These are phyloP conservation scores for Peribolospora baueri DNA, from an alignment of 768 basidiomycete species.

Conservation along the genomic window DNA sequence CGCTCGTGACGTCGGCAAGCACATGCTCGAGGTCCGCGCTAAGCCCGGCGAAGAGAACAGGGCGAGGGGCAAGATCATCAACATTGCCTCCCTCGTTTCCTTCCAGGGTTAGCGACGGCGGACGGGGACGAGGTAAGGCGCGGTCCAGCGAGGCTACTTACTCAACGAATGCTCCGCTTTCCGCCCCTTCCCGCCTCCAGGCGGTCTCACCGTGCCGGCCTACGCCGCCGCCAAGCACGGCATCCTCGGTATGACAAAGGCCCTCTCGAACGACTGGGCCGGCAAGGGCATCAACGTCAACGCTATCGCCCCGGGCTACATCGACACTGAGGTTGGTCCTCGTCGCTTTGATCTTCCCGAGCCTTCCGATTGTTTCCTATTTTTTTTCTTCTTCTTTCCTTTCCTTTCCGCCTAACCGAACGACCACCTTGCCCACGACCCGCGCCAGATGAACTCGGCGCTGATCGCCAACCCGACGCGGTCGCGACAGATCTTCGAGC, in stretches of 20 bases:
- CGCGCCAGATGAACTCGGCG: constrained; percentile 62
- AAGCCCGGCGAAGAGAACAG: constrained; percentile 17
- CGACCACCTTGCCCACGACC: constrained; percentile 22
- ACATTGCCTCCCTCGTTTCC: constrained; percentile 30
- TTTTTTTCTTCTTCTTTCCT: neutral
- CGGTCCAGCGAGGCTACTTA: too few species aligned
- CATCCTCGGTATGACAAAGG: constrained; percentile 44
- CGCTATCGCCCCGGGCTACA: constrained; percentile 61
- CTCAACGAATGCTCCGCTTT: too few species aligned
- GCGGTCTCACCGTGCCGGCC: constrained; percentile 51
- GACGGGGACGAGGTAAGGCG: neutral
- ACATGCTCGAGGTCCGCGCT: constrained; percentile 46
- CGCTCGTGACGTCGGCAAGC: constrained; percentile 59
- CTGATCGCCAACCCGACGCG: constrained; percentile 41
- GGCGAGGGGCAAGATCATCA: constrained; percentile 44
- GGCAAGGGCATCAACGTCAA: constrained; percentile 69
- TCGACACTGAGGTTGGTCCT: constrained; percentile 1
- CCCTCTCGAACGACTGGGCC: constrained; percentile 83
- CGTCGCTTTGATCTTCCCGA: constrained; percentile 2
- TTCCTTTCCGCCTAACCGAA: neutral
- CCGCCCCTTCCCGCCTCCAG: neutral
- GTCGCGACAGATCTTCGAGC: constrained; percentile 43
- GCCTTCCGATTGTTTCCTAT: neutral
- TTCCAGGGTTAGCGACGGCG: constrained; percentile 16
- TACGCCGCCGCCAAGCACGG: constrained; percentile 81